A percentile compares a stretch with the other conserved stretches of the same genome.
Conservation (phyloP, 1,284 basidiomycete genomes). For the Coriolopsis trogii region DNA sequence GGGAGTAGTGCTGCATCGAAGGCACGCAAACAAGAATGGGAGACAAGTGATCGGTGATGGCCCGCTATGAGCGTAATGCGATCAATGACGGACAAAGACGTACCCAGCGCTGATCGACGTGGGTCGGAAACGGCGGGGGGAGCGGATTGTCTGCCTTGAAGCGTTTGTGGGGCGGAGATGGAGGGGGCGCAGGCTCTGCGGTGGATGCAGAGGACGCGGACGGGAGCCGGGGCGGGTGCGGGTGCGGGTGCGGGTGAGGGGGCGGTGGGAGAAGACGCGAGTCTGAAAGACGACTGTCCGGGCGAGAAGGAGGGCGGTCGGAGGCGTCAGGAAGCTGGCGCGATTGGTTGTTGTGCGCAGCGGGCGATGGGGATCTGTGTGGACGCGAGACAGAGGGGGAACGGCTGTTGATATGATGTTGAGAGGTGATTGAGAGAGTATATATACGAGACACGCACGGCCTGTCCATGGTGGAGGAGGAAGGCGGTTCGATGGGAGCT, state of each 20-base stretch:
- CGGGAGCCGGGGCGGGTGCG: not conserved
- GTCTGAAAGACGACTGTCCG: slow-evolving; percentile 22
- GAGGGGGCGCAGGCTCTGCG: slow-evolving; percentile 12
- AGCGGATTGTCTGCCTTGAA: slow-evolving; percentile 19
- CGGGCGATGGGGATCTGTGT: slow-evolving; percentile 15
- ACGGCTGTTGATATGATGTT: slow-evolving; percentile 26
- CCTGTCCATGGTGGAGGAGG: slow-evolving; percentile 22
- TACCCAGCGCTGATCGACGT: slow-evolving; percentile 29
- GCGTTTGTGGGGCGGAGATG: slow-evolving; percentile 22
- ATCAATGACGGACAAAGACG: slow-evolving; percentile 22
- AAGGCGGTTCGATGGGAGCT: slow-evolving; percentile 26
- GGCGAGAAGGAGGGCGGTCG: slow-evolving; percentile 9
- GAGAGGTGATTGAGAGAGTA: slow-evolving; percentile 21
- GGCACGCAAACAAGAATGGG: slow-evolving; percentile 4
- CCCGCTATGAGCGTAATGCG: slow-evolving; percentile 23
- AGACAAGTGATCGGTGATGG: slow-evolving; percentile 25
- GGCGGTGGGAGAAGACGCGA: slow-evolving; percentile 16
- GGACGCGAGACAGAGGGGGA: slow-evolving; percentile 18
- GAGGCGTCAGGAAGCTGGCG: not conserved
- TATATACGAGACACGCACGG: slow-evolving; percentile 27
- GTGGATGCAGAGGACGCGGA: slow-evolving; percentile 6
- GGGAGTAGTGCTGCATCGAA: slow-evolving; percentile 23
- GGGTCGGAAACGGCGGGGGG: slow-evolving; percentile 19
- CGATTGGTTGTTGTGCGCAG: slow-evolving; percentile 1
- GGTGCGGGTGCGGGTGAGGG: not conserved